Evolutionary conservation across 805 yeast species (phyloP), one percentile per base, ranked within the genome.

Genomic region (Tanozyma kutaoensis): DNA sequence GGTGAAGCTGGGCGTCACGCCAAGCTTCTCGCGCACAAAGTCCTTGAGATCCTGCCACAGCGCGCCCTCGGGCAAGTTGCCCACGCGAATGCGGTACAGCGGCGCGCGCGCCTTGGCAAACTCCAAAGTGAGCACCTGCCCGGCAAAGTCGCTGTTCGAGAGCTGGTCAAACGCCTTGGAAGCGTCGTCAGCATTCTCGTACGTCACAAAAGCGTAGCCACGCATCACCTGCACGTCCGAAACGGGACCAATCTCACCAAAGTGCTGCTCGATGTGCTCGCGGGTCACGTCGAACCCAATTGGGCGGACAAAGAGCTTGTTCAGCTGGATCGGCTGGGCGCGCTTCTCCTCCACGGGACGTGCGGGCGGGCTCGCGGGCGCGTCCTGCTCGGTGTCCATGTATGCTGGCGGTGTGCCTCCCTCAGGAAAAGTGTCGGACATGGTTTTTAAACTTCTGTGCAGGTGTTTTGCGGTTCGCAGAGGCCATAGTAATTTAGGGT

Each of bases 21-120:
- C 59, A 30, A 69, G 72, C 54, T 72, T 77, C 35, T 78, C 85
- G 50, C 93, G 69, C 38, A 84, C 85, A 48, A 81, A 73, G 60
- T 88, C 97, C 62, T 85, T 80, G 48, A 80, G 67, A 45, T 78
- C 88, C 64, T 80, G 91, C 93, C 93, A 80, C 27, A 82, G 74
- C 31, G 80, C 66, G 36, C 75, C 74, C 40, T 75, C 78, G 41
- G 86, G 86, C 44, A 80, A 62, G 53, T 72, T 71, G 40, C 69
- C 54, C 20, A 79, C 69, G 46, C 74, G 68, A 33, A 76, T 72
- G 50, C 76, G 73, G 37, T 76, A 67, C 35, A 71, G 64, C 43
- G 58, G 73, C 30, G 64, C 69, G 45, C 56, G 68, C 43, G 62
- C 67, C 36, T 64, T 64, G 27, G 76, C 75, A 39, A 55, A 61